Evolutionary conservation across 2,329 filamentous ascomycete genomes (phyloP).

Genomic region (Xylaria digitata): DNA sequence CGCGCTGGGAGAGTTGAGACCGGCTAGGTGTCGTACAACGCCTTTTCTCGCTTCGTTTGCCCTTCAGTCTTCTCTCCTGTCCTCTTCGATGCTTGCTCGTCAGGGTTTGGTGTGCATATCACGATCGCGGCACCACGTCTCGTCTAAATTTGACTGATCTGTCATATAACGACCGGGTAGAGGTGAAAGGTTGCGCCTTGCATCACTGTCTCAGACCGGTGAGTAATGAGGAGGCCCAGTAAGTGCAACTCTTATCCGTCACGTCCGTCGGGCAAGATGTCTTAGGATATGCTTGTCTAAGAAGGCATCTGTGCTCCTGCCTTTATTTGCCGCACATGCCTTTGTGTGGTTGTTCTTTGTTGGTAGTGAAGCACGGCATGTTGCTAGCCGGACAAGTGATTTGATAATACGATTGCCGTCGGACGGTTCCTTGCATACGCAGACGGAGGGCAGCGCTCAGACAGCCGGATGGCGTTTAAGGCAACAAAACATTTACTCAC

Average conservation of each 20-base stretch:
- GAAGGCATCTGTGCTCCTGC: not conserved
- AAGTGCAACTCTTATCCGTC: slow-evolving; percentile 9
- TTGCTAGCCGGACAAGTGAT: not conserved
- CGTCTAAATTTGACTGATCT: slow-evolving; percentile 1
- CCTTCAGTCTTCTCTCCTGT: not conserved
- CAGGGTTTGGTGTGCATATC: slow-evolving; percentile 1
- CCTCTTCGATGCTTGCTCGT: not conserved
- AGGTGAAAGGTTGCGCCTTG: slow-evolving; percentile 8
- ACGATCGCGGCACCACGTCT: not conserved
- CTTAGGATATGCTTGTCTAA: slow-evolving; percentile 8
- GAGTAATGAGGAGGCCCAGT: slow-evolving; percentile 2
- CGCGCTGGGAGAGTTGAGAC: not conserved
- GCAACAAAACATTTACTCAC: slow-evolving; percentile 1
- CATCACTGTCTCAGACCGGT: slow-evolving; percentile 10
- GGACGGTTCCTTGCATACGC: slow-evolving; percentile 14
- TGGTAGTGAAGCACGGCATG: slow-evolving; percentile 10
- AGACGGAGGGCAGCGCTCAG: not conserved
- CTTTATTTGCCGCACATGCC: not conserved
- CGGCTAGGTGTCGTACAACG: slow-evolving; percentile 9
- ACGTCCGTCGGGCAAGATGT: slow-evolving; percentile 3
- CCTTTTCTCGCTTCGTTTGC: not conserved
- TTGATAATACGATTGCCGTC: not conserved
- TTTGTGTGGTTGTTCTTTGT: not conserved
- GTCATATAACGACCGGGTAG: not conserved
- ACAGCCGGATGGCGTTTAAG: slow-evolving; percentile 2